Evolutionary conservation across 176 grass and related monocot species (phyloP).

Genomic region (Triticum dicoccoides): DNA sequence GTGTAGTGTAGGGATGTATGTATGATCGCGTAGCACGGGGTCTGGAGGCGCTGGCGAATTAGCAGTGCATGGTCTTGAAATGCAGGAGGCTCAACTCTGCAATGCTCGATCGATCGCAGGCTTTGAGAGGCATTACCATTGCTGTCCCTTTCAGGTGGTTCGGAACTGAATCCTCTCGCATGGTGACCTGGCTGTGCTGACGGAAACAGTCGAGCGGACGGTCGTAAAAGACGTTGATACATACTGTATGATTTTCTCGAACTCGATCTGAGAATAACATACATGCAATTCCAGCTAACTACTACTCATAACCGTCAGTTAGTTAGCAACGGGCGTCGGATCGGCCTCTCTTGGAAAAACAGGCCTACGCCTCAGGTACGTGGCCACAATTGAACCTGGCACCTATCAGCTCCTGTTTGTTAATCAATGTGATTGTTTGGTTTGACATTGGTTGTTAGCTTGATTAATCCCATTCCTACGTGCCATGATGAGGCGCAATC

Average conservation of each 20-base stretch:
- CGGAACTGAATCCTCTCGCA: neutral
- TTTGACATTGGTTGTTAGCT: neutral
- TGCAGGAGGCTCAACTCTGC: neutral
- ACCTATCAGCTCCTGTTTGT: neutral
- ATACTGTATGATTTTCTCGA: neutral
- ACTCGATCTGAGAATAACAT: too few relatives aligned
- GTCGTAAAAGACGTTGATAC: neutral
- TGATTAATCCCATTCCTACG: neutral
- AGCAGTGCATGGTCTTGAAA: neutral
- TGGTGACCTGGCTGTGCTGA: constrained; percentile 7
- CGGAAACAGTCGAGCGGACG: neutral
- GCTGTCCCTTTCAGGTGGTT: constrained; percentile 13
- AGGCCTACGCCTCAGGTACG: neutral
- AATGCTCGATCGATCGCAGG: neutral
- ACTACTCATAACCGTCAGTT: constrained; percentile 23
- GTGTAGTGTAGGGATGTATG: neutral
- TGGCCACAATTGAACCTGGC: neutral
- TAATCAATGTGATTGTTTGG: neutral
- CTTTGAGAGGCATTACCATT: neutral
- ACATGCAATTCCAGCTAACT: neutral
- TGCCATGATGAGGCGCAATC: constrained; percentile 11
- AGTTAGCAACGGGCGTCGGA: neutral
- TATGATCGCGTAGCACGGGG: neutral
- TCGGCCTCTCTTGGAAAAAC: neutral
- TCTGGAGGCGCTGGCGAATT: too few relatives aligned